These are phyloP conservation scores for Aspergillus bridgeri DNA, from an alignment of 495 filamentous ascomycete species.

Conservation along the genomic window DNA sequence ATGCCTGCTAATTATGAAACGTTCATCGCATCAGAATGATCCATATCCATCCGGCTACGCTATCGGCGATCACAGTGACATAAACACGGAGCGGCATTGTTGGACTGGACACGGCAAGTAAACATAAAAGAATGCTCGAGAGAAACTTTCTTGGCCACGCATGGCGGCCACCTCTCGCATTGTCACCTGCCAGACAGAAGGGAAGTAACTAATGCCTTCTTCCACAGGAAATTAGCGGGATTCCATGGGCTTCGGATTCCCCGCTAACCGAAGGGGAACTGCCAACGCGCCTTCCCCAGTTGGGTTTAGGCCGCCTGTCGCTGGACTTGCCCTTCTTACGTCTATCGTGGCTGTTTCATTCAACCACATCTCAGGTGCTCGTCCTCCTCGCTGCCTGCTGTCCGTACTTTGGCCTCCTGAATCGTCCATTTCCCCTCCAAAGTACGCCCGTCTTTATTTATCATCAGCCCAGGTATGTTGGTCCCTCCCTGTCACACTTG, in stretches of 20 bases:
- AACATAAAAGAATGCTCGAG: too few species aligned
- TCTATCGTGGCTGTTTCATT: slow-evolving; percentile 25
- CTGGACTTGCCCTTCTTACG: slow-evolving; percentile 4
- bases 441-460: slow-evolving; percentile 18
- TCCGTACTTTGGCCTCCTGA: slow-evolving; percentile 24
- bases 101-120: too few species aligned
- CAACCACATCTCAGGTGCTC: slow-evolving; percentile 20
- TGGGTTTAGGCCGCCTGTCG: slow-evolving; percentile 25
- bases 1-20: background rate
- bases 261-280: slow-evolving; percentile 11
- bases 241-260: slow-evolving; percentile 6
- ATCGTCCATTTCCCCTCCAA: slow-evolving; percentile 12
- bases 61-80: background rate
- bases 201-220: too few species aligned
- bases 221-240: background rate
- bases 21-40: background rate
- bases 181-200: too few species aligned
- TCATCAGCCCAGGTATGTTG: slow-evolving; percentile 21
- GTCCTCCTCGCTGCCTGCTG: slow-evolving; percentile 25
- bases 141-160: background rate
- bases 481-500: background rate
- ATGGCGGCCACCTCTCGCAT: too few species aligned
- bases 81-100: background rate
- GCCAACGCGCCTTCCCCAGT: slow-evolving; percentile 11
- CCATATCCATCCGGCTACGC: background rate